Conservation (phyloP, 495 filamentous ascomycete genomes). For the Recurvomyces mirabilis region DNA sequence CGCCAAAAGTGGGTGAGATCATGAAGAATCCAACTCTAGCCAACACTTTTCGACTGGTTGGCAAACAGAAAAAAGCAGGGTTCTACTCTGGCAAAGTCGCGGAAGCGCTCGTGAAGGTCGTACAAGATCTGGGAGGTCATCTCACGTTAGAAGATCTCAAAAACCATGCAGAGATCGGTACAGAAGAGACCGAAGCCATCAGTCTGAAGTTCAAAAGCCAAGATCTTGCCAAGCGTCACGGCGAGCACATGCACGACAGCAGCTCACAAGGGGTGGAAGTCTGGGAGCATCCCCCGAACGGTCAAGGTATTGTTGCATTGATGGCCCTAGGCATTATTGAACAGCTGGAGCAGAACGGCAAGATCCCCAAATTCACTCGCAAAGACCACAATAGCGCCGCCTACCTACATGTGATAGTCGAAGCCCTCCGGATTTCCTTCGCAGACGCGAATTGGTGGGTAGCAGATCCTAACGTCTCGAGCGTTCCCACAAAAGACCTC, state of each 20-base stretch:
- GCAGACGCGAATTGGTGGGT: slow-evolving; percentile 85
- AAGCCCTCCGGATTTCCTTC: slow-evolving; percentile 84
- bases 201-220: slow-evolving; percentile 66
- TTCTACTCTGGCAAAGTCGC: slow-evolving; percentile 85
- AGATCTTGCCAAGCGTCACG: slow-evolving; percentile 39
- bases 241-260: slow-evolving; percentile 33
- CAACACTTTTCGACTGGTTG: slow-evolving; percentile 69
- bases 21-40: slow-evolving; percentile 77
- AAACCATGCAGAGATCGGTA: slow-evolving; percentile 60
- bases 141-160: slow-evolving; percentile 70
- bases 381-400: slow-evolving; percentile 60
- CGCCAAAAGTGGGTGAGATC: slow-evolving; percentile 74
- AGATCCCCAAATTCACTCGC: slow-evolving; percentile 55
- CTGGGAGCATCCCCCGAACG: slow-evolving; percentile 98
- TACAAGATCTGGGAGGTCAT: slow-evolving; percentile 63
- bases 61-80: slow-evolving; percentile 69
- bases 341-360: slow-evolving; percentile 59
- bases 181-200: slow-evolving; percentile 70
- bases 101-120: slow-evolving; percentile 64
- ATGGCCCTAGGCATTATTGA: slow-evolving; percentile 89
- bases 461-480: slow-evolving; percentile 59
- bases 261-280: slow-evolving; percentile 56
- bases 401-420: slow-evolving; percentile 85
- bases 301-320: slow-evolving; percentile 88
- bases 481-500: slow-evolving; percentile 53